A percentile compares a stretch with the other conserved stretches of the same genome.
phyloP scores from a whole-genome alignment of 2,329 filamentous ascomycete species.

The Metarhizium rileyi region DNA sequence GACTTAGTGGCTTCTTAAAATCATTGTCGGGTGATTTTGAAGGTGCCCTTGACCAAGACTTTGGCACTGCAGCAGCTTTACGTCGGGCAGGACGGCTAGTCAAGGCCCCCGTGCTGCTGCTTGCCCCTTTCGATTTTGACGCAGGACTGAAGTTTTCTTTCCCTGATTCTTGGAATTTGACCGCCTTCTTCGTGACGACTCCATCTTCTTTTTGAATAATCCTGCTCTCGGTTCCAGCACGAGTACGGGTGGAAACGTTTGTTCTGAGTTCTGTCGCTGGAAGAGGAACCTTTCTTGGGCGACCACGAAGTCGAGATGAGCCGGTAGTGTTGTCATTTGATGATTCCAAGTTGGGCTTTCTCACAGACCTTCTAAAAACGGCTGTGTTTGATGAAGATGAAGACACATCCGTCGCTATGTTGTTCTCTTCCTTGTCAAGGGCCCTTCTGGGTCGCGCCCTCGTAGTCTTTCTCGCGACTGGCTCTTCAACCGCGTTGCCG shows the following conservation, averaged over 20 bases:
- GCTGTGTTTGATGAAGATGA: not conserved
- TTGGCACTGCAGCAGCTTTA: conserved; percentile 20
- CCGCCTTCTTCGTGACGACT: conserved; percentile 46
- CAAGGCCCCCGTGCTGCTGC: conserved; percentile 19
- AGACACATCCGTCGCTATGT: conserved; percentile 6
- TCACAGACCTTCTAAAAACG: conserved; percentile 17
- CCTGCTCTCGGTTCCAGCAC: conserved; percentile 19
- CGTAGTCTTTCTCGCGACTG: conserved; percentile 26
- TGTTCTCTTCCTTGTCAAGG: conserved; percentile 13
- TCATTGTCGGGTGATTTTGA: conserved; percentile 15
- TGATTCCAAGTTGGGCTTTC: conserved; percentile 17
- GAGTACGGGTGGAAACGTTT: conserved; percentile 19
- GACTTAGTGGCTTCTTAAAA: conserved; percentile 46
- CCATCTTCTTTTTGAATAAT: conserved; percentile 25
- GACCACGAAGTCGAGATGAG: conserved; percentile 24
- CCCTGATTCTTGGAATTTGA: conserved; percentile 54
- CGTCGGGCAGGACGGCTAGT: conserved; percentile 35
- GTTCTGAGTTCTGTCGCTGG: conserved; percentile 14
- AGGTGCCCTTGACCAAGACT: conserved; percentile 21
- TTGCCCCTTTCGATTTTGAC: conserved; percentile 25
- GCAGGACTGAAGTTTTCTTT: conserved; percentile 51
- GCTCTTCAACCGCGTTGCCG: conserved; percentile 23
- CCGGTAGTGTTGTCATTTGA: conserved; percentile 12
- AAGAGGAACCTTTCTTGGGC: conserved; percentile 31
- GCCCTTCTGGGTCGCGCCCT: conserved; percentile 35